A percentile compares a stretch with the other conserved stretches of the same genome.
phyloP scores from a whole-genome alignment of 2,329 filamentous ascomycete genomes.

The Trichoderma gracile region DNA sequence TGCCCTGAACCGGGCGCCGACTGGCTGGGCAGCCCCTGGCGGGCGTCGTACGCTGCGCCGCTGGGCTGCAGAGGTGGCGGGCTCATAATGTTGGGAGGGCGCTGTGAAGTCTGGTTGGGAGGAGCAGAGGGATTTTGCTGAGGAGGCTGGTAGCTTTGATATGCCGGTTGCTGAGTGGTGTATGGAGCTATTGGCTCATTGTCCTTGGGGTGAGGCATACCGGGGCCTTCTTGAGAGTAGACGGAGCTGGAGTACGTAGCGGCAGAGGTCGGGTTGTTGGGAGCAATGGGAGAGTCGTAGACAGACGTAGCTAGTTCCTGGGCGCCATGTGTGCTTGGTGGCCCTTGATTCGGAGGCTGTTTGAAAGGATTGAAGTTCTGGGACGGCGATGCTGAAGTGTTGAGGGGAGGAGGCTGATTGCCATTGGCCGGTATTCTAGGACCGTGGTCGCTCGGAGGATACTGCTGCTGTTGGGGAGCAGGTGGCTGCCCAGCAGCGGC shows the following conservation, averaged over 20 bases:
- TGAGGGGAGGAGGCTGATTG: constrained; percentile 52
- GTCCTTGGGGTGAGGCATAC: constrained; percentile 34
- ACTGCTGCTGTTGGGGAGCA: constrained; percentile 44
- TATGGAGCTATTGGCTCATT: constrained; percentile 35
- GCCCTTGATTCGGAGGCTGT: constrained; percentile 35
- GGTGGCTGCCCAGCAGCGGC: constrained; percentile 32
- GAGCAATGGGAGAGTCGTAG: constrained; percentile 71
- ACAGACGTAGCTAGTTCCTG: constrained; percentile 77
- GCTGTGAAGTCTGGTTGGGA: constrained; percentile 38
- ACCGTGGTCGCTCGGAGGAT: constrained; percentile 54
- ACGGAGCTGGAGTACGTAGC: constrained; percentile 50
- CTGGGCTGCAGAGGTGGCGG: constrained; percentile 48
- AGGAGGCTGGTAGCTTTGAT: constrained; percentile 45
- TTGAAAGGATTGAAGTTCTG: constrained; percentile 49
- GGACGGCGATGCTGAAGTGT: constrained; percentile 52
- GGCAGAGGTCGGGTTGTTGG: constrained; percentile 49
- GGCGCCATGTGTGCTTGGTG: constrained; percentile 48
- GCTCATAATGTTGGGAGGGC: constrained; percentile 38
- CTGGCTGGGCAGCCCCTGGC: constrained; percentile 54
- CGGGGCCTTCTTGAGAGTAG: constrained; percentile 51
- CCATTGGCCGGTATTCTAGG: constrained; percentile 51
- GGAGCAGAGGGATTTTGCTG: constrained; percentile 45
- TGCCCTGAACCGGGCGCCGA: constrained; percentile 32
- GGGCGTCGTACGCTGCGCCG: constrained; percentile 51
- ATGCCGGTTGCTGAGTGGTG: constrained; percentile 41